Conservation (phyloP, 1,139 yeast genomes). For the Candida albicans region DNA sequence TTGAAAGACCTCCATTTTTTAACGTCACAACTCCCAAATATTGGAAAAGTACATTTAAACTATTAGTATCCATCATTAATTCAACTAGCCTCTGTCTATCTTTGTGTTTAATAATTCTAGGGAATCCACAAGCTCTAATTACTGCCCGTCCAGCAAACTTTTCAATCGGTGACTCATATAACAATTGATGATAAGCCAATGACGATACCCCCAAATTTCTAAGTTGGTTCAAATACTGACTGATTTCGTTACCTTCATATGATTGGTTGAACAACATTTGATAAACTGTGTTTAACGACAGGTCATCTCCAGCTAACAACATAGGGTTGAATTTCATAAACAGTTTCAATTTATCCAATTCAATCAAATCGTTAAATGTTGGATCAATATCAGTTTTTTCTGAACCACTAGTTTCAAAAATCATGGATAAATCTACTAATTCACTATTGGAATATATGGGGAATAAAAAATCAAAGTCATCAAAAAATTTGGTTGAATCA, state of each 20-base stretch:
- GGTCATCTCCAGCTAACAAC: constrained; percentile 7
- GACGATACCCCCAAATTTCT: constrained; percentile 6
- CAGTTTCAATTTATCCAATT: constrained; percentile 9
- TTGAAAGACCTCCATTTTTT: constrained; percentile 7
- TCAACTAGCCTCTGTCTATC: background rate
- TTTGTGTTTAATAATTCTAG: background rate
- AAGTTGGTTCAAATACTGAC: constrained; percentile 1
- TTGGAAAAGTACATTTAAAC: constrained; percentile 6
- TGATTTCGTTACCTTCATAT: background rate
- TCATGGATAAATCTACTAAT: constrained; percentile 4
- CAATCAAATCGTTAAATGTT: constrained; percentile 5
- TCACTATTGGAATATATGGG: constrained; percentile 6
- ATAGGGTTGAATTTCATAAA: constrained; percentile 11
- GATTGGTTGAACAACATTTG: background rate
- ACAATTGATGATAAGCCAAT: background rate
- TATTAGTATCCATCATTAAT: background rate
- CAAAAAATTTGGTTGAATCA: constrained; percentile 1
- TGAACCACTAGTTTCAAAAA: background rate
- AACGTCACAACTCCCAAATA: constrained; percentile 9
- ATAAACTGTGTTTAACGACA: background rate
- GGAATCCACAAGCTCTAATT: constrained; percentile 3
- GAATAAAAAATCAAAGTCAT: constrained; percentile 8
- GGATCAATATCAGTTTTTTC: constrained; percentile 2
- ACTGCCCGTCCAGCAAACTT: background rate
- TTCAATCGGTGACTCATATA: background rate